Evolutionary conservation across 2,329 filamentous ascomycete genomes (phyloP), one percentile per base, ranked within the genome.

Genomic region (Aspergillus cejpii): DNA sequence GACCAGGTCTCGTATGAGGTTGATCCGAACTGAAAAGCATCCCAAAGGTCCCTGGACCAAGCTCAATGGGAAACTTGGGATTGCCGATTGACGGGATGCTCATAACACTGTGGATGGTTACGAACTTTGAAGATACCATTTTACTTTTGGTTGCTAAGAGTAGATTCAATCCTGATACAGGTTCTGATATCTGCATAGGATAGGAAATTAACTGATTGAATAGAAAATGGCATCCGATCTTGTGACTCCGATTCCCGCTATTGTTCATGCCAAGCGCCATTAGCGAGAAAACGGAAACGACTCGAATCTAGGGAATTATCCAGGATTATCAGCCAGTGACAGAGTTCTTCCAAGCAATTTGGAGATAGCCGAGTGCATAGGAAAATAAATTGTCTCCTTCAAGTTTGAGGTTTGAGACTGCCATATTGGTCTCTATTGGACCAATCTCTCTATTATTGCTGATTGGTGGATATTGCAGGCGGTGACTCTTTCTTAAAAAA

Each of bases 31-130:
- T 19, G 55, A 58, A 36, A 57, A 58, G 43, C 56, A 55, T 23
- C 41, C 51, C 14, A 61, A 58, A 31, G 65, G 66, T 8, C 65
- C 67, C 8, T 70, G 66, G 66, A 52, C 62, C 23, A 50, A 53
- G n/a, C 50, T 70, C 38, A 57, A 66, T 54, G 67, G 67, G 15
- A 55, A 51, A 24, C 51, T 69, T 33, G 65, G 62, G 8, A 34
- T 56, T 12, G 52, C 51, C 31, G 54, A 53, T 43, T 40, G 33
- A 48, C 37, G 11, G 31, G 23, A 26, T 39, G 15, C 6, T n/a
- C 28, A 10, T 6, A 31, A 8, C 28, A 15, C 28, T 15, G 12
- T n/a, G n/a, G n/a, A n/a, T n/a, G n/a, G n/a, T n/a, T n/a, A n/a
- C n/a, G n/a, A n/a, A n/a, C n/a, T n/a, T n/a, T n/a, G n/a, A n/a